Evolutionary conservation across 805 yeast species (phyloP).

Genomic region (Zygosaccharomyces siamensis): DNA sequence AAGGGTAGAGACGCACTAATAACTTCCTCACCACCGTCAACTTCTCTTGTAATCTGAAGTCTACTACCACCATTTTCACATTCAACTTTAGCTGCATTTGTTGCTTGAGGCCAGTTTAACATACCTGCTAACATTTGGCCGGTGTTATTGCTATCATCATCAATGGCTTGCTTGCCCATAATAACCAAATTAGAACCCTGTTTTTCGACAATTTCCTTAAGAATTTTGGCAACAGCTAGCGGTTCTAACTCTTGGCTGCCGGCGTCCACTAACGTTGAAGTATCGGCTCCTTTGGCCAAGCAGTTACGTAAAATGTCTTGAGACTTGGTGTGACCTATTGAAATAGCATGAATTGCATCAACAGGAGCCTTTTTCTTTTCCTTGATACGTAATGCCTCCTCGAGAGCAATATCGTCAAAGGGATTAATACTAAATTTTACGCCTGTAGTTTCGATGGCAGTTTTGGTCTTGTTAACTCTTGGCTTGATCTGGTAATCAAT

Average conservation of each 20-base stretch:
- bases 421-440: slow-evolving; percentile 93
- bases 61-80: slow-evolving; percentile 44
- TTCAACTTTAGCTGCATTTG: slow-evolving; percentile 84
- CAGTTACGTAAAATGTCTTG: slow-evolving; percentile 87
- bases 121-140: slow-evolving; percentile 96
- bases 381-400: slow-evolving; percentile 80
- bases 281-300: slow-evolving; percentile 91
- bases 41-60: slow-evolving; percentile 78
- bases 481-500: slow-evolving; percentile 93
- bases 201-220: slow-evolving; percentile 65
- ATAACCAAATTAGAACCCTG: slow-evolving; percentile 73
- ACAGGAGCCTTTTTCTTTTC: slow-evolving; percentile 62
- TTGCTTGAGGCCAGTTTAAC: slow-evolving; percentile 94
- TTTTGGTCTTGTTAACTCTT: slow-evolving; percentile 70
- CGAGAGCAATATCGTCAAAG: slow-evolving; percentile 96
- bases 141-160: slow-evolving; percentile 90
- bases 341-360: slow-evolving; percentile 82
- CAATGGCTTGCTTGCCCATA: slow-evolving; percentile 95
- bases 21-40: slow-evolving; percentile 92
- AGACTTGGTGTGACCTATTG: slow-evolving; percentile 81
- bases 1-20: slow-evolving; percentile 74
- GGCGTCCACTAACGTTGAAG: slow-evolving; percentile 74
- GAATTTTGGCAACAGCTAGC: slow-evolving; percentile 78
- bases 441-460: slow-evolving; percentile 79
- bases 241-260: slow-evolving; percentile 79